Evolutionary conservation across 768 basidiomycete genomes (phyloP), one percentile per base, ranked within the genome.

Genomic region (Podaxis carcinomalis): DNA sequence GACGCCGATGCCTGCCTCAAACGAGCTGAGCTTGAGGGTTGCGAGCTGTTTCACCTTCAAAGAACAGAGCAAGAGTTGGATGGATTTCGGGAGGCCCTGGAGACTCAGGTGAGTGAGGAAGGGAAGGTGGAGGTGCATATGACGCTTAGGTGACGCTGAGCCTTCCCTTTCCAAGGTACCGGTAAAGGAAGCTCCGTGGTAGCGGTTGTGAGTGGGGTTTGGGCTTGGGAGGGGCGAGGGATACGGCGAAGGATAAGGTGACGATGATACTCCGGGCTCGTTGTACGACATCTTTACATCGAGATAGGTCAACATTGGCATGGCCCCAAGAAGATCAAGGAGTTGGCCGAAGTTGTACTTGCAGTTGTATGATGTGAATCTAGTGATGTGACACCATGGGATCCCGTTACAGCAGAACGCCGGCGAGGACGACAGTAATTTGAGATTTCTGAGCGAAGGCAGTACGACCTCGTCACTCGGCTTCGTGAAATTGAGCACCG

Each of bases 261-360:
- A 60, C 5, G 46, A 21, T 25, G 53, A 23, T 35, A 61, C 59
- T 1, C 59, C 59, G 7, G 59, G 52, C 28, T 61, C 59, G n/a
- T 55, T 61, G 25, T 61, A 61, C 14, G 52, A 47, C 59, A 61
- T 49, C 53, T 55, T 61, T 32, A 55, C 35, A 40, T 61, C 59
- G n/a, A 40, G 16, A 39, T 47, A 32, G n/a, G 52, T 54, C 59
- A 61, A 55, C 46, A 55, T 23, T 16, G 59, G 59, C 59, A 61
- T 61, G 11, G 52, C 52, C 36, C 44, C 59, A 49, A 61, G 59
- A 2, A 61, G 52, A 55, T 61, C 59, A 37, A 61, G 46, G 35
- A 61, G 52, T 50, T 61, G 59, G 14, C 59, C 59, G 35, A 27
- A 55, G 52, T 54, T 61, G 23, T 54, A 55, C 36, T 61, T 61